Conservation (phyloP, 2,329 filamentous ascomycete species). For the Aureobasidium pullulans region DNA sequence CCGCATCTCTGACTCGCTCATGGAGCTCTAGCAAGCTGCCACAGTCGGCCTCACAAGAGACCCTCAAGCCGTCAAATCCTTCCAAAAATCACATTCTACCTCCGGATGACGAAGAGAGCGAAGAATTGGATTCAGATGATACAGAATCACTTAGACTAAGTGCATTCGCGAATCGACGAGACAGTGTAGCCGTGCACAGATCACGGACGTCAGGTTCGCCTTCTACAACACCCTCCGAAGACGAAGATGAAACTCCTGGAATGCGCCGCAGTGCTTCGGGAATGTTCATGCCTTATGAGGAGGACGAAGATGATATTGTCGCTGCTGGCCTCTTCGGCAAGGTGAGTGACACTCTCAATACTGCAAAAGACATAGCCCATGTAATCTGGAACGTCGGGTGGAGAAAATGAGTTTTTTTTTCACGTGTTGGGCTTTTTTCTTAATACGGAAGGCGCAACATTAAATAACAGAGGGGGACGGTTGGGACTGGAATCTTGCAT, state of each 20-base stretch:
- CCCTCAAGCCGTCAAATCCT: slow-evolving; percentile 62
- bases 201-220: slow-evolving; percentile 19
- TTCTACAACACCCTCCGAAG: slow-evolving; percentile 38
- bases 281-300: slow-evolving; percentile 86
- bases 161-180: slow-evolving; percentile 28
- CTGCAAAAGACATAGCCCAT: slow-evolving; percentile 56
- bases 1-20: slow-evolving; percentile 32
- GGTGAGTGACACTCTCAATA: slow-evolving; percentile 70
- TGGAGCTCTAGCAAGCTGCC: slow-evolving; percentile 43
- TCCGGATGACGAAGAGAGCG: slow-evolving; percentile 38
- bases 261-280: slow-evolving; percentile 75
- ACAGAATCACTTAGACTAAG: slow-evolving; percentile 36
- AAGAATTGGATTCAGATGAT: slow-evolving; percentile 41
- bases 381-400: slow-evolving; percentile 62
- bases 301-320: slow-evolving; percentile 56
- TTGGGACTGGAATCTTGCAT: slow-evolving; percentile 9
- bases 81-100: slow-evolving; percentile 58
- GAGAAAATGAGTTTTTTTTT: slow-evolving; percentile 38
- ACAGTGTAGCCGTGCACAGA: slow-evolving; percentile 27
- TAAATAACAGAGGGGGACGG: slow-evolving; percentile 1
- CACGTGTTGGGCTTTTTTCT: not conserved
- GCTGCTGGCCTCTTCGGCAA: slow-evolving; percentile 61
- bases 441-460: not conserved
- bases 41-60: slow-evolving; percentile 76
- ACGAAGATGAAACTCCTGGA: slow-evolving; percentile 36